phyloP scores from a whole-genome alignment of 2,329 filamentous ascomycete genomes.

The Trichoderma simmonsii region DNA sequence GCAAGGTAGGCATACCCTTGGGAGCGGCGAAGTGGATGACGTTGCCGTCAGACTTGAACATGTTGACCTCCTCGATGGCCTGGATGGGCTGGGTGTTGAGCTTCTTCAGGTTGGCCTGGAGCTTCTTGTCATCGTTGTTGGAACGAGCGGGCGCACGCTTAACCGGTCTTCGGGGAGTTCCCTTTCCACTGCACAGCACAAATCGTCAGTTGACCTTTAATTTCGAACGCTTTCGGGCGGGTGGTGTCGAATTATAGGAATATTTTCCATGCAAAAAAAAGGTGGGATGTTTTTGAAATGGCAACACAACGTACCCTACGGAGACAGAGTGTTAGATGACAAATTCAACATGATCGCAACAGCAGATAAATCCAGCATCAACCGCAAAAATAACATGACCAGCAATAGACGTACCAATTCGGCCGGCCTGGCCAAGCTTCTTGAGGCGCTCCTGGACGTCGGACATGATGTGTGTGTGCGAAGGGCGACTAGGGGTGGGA shows the following conservation, averaged over 20 bases:
- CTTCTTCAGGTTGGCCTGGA: conserved; percentile 96
- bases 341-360: neutral
- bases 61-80: conserved; percentile 99
- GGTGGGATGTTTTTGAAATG: neutral
- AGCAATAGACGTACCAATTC: conserved; percentile 61
- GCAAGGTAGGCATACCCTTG: conserved; percentile 72
- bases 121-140: conserved; percentile 98
- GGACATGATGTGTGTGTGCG: conserved; percentile 44
- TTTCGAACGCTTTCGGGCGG: conserved; percentile 17
- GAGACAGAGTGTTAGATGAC: neutral
- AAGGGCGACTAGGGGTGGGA: conserved; percentile 21
- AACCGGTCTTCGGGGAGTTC: conserved; percentile 93
- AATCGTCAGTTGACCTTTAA: conserved; percentile 22
- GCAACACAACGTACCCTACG: conserved; percentile 38
- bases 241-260: neutral
- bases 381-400: neutral
- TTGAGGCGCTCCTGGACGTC: conserved; percentile 58
- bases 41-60: conserved; percentile 99
- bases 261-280: neutral
- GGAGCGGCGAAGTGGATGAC: conserved; percentile 98
- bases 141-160: conserved; percentile 95
- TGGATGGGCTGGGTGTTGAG: conserved; percentile 99
- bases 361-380: neutral
- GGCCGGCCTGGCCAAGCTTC: conserved; percentile 53
- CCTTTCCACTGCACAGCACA: conserved; percentile 70